Conservation (phyloP, 1,284 basidiomycete species). For the Abortiporus biennis region DNA sequence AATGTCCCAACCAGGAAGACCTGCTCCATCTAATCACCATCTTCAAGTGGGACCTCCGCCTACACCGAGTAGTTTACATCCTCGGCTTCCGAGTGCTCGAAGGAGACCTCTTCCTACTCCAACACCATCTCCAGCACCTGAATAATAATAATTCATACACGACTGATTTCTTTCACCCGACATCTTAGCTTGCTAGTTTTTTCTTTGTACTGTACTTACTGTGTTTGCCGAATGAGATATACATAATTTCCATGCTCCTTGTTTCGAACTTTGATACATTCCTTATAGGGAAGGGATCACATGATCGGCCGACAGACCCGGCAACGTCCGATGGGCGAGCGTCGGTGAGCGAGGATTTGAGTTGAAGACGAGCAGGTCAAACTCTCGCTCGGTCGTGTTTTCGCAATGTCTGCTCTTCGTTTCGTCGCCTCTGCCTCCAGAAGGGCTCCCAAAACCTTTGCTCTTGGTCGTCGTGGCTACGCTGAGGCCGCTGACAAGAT, state of each 20-base stretch:
- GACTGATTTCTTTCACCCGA: neutral
- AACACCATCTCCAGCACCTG: slow-evolving; percentile 3
- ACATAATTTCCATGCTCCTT: too few relatives aligned
- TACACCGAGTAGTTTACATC: neutral
- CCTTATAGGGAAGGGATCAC: too few relatives aligned
- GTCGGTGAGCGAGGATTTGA: neutral
- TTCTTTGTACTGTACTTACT: too few relatives aligned
- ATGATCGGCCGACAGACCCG: slow-evolving; percentile 5
- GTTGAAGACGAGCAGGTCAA: slow-evolving; percentile 9
- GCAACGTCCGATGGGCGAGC: slow-evolving; percentile 11
- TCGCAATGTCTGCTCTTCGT: slow-evolving; percentile 70
- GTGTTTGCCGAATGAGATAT: too few relatives aligned
- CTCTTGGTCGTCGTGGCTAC: slow-evolving; percentile 70
- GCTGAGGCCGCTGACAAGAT: slow-evolving; percentile 87
- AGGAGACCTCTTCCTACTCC: slow-evolving; percentile 5
- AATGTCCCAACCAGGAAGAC: too few relatives aligned
- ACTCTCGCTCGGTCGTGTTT: slow-evolving; percentile 15
- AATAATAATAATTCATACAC: neutral
- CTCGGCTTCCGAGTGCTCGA: neutral
- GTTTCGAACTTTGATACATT: too few relatives aligned
- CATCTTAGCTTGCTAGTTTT: neutral
- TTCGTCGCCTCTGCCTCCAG: slow-evolving; percentile 59
- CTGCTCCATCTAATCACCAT: too few relatives aligned
- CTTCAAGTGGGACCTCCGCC: too few relatives aligned
- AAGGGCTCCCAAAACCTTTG: slow-evolving; percentile 47